Base-by-base conservation (phyloP, 352 stramenopile genomes). In the Thalassiosira oceanica region DNA sequence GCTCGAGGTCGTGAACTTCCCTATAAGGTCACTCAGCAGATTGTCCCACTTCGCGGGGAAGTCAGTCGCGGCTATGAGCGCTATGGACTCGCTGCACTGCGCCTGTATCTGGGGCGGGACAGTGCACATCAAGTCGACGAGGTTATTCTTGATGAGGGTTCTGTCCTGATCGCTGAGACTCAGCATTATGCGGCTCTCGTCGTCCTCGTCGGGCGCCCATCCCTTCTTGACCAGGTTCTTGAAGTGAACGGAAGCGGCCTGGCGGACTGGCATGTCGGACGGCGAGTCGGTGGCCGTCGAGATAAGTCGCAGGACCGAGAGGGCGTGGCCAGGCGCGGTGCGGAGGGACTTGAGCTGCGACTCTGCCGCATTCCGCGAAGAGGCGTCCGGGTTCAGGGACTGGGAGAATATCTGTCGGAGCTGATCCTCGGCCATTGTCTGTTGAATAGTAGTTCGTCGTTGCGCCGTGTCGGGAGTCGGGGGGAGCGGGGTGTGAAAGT, bases 191-290 rank as follows among this genome's bases (percentile, higher is more conserved):
- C 42, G 66, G 23, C 56, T 70, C n/a, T 81, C 45, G 28, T 78
- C 56, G 13, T 74, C 57, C 21, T 87, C 61, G 11, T 78, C 86
- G n/a, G 89, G 90, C 43, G 94, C 93, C 97, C 97, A 99, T 66
- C 94, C 94, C 49, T 96, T 93, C 85, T 98, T 98, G 61, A 99
- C 92, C 45, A 97, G 90, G 86, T 99, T 99, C 77, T 99, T 99
- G 84, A 99, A 99, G 58, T 89, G 80, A 3, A 92, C 78, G 0
- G 84, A 81, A 21, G 86, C 83, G 7, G 80, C 55, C 66, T 92
- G 86, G 61, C 78, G 77, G 35, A 91, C 46, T 13, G 61, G 37
- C 0, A 52, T 18, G 37, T 70, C 73, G 16, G 20, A 33, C 2
- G 41, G 37, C 21, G 18, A 29, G 51, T 72, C 52, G 11, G 37